These are phyloP conservation scores for Corniculantispora saksenae DNA, from an alignment of 2,329 filamentous ascomycete species.

Conservation along the genomic window DNA sequence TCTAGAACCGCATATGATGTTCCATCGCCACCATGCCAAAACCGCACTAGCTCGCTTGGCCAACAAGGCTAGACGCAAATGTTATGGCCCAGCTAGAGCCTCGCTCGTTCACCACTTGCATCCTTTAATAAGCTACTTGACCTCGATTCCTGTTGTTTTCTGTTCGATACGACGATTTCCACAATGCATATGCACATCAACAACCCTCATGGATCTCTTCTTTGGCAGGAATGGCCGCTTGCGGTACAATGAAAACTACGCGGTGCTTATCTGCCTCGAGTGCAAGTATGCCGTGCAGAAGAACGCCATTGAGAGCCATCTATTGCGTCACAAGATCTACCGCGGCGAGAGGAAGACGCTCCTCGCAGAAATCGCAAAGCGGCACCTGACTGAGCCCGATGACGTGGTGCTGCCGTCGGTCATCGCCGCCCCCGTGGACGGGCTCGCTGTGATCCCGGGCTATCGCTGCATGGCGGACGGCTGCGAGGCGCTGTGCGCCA, in stretches of 20 bases:
- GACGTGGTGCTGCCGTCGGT: slow-evolving; percentile 29
- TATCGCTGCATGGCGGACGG: slow-evolving; percentile 29
- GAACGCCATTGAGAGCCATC: slow-evolving; percentile 36
- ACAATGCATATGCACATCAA: slow-evolving; percentile 9
- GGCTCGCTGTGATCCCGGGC: slow-evolving; percentile 32
- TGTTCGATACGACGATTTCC: background rate
- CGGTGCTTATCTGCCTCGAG: slow-evolving; percentile 36
- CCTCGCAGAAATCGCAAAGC: slow-evolving; percentile 27
- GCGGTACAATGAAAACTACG: slow-evolving; percentile 1
- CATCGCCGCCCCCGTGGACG: slow-evolving; percentile 27
- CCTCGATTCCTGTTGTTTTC: background rate
- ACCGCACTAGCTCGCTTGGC: background rate
- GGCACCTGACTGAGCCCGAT: slow-evolving; percentile 34
- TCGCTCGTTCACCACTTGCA: background rate
- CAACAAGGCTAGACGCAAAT: background rate
- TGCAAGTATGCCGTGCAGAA: slow-evolving; percentile 41
- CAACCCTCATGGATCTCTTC: background rate
- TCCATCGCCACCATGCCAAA: background rate
- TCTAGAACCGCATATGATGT: background rate
- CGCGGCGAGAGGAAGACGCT: slow-evolving; percentile 32
- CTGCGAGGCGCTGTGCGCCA: slow-evolving; percentile 35
- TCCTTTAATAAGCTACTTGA: background rate
- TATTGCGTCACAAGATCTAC: slow-evolving; percentile 40
- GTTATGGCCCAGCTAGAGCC: background rate
- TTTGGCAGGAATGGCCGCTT: background rate